Base-by-base conservation (phyloP, 2,329 filamentous ascomycete species). In the Cercospora citrullina region DNA sequence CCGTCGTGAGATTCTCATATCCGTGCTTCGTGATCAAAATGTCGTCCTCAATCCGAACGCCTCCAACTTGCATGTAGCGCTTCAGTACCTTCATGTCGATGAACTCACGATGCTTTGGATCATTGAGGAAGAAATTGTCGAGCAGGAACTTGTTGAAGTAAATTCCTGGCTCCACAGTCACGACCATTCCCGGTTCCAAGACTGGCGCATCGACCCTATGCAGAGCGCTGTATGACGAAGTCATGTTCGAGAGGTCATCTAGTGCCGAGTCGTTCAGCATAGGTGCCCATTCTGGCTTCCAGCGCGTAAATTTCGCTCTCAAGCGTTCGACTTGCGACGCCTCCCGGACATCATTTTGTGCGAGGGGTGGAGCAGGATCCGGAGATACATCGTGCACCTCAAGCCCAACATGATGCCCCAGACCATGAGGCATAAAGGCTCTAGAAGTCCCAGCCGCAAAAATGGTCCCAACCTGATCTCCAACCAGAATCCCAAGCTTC, bases 141-240 rank as follows among this genome's bases (percentile, higher is more conserved):
- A 94, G 87, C 72, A 91, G 91, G 64, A 88, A 89, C 18, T 84
- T 83, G 80, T 89, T 91, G 80, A 94, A 93, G 79, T 94, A 94
- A 51, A 89, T 87, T 18, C 95, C 95, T 6, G 95, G 95, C 82
- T 99, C 95, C 36, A 98, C 93, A 0, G 95, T 99, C 62, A 99
- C 89, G 33, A 98, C 91, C 69, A 90, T 91, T 8, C 91, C 90
- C 64, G 90, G 83, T 55, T 87, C 80, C 8, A 77, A 69, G 9
- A 66, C 58, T 2, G 67, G 65, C 16, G 72, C 67, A 55, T 67
- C 63, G 28, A 62, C 26, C 23, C 61, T 64, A 21, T 68, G 53
- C 10, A 68, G 14, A 36, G 66, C 42, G 28, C 36, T 39, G 45
- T 63, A 57, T 23, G 64, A 45, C 21, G 18, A 6, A 31, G 18